These are phyloP conservation scores for Albugo candida DNA, from an alignment of 352 stramenopile species.

Conservation along the genomic window DNA sequence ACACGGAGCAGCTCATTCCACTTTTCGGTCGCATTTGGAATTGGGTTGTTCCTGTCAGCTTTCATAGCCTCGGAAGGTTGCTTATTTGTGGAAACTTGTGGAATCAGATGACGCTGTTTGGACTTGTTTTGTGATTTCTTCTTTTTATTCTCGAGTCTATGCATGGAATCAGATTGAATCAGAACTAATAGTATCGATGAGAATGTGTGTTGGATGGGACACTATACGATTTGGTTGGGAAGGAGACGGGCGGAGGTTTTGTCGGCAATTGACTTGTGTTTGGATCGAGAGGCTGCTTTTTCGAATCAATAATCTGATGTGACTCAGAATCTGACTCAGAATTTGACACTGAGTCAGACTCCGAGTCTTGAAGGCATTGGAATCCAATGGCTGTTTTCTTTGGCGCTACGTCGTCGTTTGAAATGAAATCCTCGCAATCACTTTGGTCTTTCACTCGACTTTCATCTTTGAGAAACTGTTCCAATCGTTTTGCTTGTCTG, in stretches of 20 bases:
- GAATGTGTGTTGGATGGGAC: not conserved
- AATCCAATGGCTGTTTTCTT: conserved; percentile 43
- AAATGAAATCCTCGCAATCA: conserved; percentile 15
- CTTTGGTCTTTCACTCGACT: conserved; percentile 5
- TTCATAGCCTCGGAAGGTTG: conserved; percentile 12
- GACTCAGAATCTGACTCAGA: conserved; percentile 12
- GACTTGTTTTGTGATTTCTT: conserved; percentile 12
- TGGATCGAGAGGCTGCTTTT: conserved; percentile 1
- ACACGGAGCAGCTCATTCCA: conserved; percentile 45
- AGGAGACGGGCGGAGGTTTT: not conserved
- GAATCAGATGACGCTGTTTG: not conserved
- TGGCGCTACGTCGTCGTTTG: conserved; percentile 25
- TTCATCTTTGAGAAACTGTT: conserved; percentile 20
- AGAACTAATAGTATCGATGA: too few relatives aligned
- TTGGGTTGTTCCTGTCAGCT: conserved; percentile 19
- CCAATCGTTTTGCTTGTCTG: conserved; percentile 48
- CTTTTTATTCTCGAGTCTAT: conserved; percentile 19
- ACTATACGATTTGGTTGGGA: not conserved
- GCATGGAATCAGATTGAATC: conserved; percentile 3
- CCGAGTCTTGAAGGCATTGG: conserved; percentile 46
- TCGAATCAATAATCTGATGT: conserved; percentile 4
- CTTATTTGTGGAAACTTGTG: not conserved
- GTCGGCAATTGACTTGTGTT: not conserved
- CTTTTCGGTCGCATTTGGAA: conserved; percentile 36
- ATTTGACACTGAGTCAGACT: conserved; percentile 23